Evolutionary conservation across 1,139 yeast species (phyloP), one percentile per base, ranked within the genome.

Genomic region (Hanseniaspora gamundiae): DNA sequence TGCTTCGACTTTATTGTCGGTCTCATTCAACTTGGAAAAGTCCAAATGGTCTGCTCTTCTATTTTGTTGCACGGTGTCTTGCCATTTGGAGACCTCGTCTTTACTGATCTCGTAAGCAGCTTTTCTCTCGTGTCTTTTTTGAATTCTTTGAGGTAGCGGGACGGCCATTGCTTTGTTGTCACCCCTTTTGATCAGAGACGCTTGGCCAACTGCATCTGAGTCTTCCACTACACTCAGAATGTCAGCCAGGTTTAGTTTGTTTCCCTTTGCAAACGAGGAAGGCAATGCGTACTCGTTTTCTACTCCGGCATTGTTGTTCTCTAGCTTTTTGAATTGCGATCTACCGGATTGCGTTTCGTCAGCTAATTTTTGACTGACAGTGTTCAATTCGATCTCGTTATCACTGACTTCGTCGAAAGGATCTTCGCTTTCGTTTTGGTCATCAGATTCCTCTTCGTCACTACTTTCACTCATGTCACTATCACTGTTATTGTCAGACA

Each of bases 51-150:
- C 96, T 1, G 95, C 94, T 49, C 78, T 76, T 53, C 95, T 75
- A 54, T 85, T 82, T 46, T 76, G 73, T 50, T 78, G 77, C 13
- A 91, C 87, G 0, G 81, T 75, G 44, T 86, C 95, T 48, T 78
- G 76, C 97, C 98, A 91, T 62, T 81, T 83, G 48, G 78, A 72
- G 4, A 91, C 84, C 56, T 91, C 95, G 43, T 81, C 82, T 52
- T 80, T 86, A 42, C 95, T 78, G 28, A 91, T 74, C 45, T 84
- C 94, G 58, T 84, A 88, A 0, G 98, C 98, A 1, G 93, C 97
- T 49, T 71, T 73, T 58, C 98, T 76, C 54, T 88, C 95, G 52
- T 83, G 76, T 56, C 94, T 76, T 53, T 84, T 76, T 62, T 87
- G 95, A 45, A 91, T 80, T 52, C 94, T 74, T 53, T 76, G 76